Evolutionary conservation across 2,329 filamentous ascomycete genomes (phyloP).

Genomic region (Talaromyces amestolkiae): DNA sequence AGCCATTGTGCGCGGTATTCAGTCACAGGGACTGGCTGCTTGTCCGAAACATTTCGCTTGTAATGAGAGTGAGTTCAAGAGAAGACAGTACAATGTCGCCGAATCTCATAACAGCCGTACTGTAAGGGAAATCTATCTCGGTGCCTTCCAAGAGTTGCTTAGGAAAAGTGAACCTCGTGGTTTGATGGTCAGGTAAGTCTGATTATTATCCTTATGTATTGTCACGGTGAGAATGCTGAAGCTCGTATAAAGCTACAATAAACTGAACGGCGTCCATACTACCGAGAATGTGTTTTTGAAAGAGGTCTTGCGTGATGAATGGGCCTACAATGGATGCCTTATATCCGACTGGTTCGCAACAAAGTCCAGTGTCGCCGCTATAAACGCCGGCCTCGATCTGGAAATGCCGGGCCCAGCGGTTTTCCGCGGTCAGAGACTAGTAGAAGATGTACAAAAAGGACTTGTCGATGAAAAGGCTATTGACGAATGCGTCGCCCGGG

Average conservation of each 20-base stretch:
- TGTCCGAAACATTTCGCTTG: slow-evolving; percentile 64
- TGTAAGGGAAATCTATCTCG: slow-evolving; percentile 60
- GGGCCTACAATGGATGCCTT: slow-evolving; percentile 42
- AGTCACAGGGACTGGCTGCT: slow-evolving; percentile 70
- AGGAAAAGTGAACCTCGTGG: slow-evolving; percentile 54
- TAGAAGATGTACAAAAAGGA: slow-evolving; percentile 17
- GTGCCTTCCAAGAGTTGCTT: slow-evolving; percentile 62
- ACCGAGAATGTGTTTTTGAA: slow-evolving; percentile 25
- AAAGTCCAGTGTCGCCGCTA: slow-evolving; percentile 29
- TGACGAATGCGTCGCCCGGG: not conserved
- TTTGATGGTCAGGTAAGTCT: slow-evolving; percentile 48
- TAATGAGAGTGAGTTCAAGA: slow-evolving; percentile 42
- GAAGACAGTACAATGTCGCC: slow-evolving; percentile 20
- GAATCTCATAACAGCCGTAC: slow-evolving; percentile 39
- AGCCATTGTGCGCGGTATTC: slow-evolving; percentile 68
- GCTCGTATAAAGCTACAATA: slow-evolving; percentile 14
- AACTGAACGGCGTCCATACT: slow-evolving; percentile 16
- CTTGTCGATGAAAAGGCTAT: not conserved
- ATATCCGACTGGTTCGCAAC: slow-evolving; percentile 30
- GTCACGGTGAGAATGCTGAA: not conserved
- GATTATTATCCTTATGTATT: not conserved
- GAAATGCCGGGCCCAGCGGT: slow-evolving; percentile 35
- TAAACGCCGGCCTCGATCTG: slow-evolving; percentile 36
- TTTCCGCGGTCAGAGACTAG: slow-evolving; percentile 20
- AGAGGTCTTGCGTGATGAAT: slow-evolving; percentile 41